Percentiles rank a stretch among this genome's conserved stretches.
phyloP scores from a whole-genome alignment of 2,329 filamentous ascomycete genomes.

The Pseudopyrenochaeta lycopersici region DNA sequence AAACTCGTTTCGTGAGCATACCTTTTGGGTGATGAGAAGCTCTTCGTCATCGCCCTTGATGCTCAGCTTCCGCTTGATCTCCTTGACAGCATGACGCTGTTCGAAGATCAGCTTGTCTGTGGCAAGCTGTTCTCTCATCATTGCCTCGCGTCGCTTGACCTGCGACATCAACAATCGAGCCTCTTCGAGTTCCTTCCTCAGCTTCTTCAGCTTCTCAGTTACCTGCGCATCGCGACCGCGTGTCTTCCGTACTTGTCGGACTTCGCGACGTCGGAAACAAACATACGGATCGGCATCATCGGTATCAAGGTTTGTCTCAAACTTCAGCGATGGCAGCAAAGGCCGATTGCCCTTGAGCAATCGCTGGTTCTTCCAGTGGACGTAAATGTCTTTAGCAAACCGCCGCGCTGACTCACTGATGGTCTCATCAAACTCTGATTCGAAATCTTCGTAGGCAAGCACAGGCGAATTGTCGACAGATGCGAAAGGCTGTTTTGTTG shows the following conservation, averaged over 20 bases:
- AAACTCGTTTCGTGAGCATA: slow-evolving; percentile 54
- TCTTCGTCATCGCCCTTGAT: slow-evolving; percentile 96
- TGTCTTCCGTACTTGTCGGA: slow-evolving; percentile 93
- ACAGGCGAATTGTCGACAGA: slow-evolving; percentile 88
- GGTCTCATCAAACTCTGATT: slow-evolving; percentile 70
- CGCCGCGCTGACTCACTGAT: slow-evolving; percentile 63
- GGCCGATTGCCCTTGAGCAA: slow-evolving; percentile 73
- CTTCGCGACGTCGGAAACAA: slow-evolving; percentile 94
- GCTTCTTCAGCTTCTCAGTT: slow-evolving; percentile 90
- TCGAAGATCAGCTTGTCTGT: slow-evolving; percentile 83
- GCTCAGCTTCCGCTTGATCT: slow-evolving; percentile 84
- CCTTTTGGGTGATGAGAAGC: slow-evolving; percentile 84
- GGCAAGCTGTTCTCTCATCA: slow-evolving; percentile 79
- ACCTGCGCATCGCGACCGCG: slow-evolving; percentile 92
- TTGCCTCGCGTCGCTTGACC: slow-evolving; percentile 80
- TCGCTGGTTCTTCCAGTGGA: slow-evolving; percentile 84
- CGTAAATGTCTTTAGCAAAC: slow-evolving; percentile 82
- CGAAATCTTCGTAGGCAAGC: slow-evolving; percentile 64
- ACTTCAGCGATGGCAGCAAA: slow-evolving; percentile 83
- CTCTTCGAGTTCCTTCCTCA: slow-evolving; percentile 90
- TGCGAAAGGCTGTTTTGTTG: slow-evolving; percentile 85
- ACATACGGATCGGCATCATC: slow-evolving; percentile 98
- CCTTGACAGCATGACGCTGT: slow-evolving; percentile 81
- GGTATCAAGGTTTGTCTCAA: slow-evolving; percentile 91
- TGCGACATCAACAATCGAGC: slow-evolving; percentile 81